Conservation (phyloP, 257 asterid genomes). For the Fraxinus anomala region DNA sequence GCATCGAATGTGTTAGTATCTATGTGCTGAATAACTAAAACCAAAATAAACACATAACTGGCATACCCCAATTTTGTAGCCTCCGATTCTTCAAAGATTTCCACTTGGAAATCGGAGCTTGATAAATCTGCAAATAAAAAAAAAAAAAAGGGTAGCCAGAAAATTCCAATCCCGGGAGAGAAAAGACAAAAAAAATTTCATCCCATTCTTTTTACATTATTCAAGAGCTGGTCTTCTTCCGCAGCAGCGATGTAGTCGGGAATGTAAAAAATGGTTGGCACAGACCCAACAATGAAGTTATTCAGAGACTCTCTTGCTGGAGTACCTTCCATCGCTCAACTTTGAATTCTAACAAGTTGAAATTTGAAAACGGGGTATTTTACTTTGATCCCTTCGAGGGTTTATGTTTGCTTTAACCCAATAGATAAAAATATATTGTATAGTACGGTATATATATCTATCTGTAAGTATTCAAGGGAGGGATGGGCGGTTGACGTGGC, state of each 20-base stretch:
- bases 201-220: constrained; percentile 37
- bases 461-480: not conserved
- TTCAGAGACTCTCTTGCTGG: constrained; percentile 10
- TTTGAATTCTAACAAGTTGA: not conserved
- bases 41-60: not conserved
- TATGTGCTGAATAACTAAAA: not conserved
- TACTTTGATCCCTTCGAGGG: not conserved
- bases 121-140: constrained; percentile 49
- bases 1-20: not conserved
- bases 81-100: constrained; percentile 83
- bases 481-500: not conserved
- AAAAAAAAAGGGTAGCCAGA: not conserved
- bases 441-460: not conserved
- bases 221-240: constrained; percentile 59
- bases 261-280: constrained; percentile 70
- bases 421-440: not conserved
- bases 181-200: not conserved
- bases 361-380: not conserved
- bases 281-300: constrained; percentile 56
- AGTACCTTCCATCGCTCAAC: not conserved
- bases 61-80: constrained; percentile 89
- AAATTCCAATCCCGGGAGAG: not conserved
- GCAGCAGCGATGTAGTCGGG: constrained; percentile 63
- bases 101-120: constrained; percentile 88
- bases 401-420: not conserved